Conservation (phyloP, 148 eudicot species). For the Rhododendron vialii region DNA sequence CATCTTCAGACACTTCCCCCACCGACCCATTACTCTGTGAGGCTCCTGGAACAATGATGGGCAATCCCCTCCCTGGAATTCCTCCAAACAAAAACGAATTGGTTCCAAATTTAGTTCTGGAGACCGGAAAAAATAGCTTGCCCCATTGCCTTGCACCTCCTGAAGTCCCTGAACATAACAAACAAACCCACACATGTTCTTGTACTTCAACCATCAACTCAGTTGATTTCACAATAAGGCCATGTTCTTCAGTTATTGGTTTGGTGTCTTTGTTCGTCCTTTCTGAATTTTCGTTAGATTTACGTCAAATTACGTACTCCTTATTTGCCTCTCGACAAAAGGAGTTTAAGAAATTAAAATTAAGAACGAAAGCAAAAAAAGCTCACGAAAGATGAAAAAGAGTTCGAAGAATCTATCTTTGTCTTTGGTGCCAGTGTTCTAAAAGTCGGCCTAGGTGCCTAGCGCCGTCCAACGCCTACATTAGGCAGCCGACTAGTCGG, state of each 20-base stretch:
- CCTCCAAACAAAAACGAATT: conserved; percentile 22
- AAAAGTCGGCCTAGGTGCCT: not conserved
- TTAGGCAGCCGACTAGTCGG: too few species aligned
- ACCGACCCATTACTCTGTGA: conserved; percentile 29
- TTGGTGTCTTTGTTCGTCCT: not conserved
- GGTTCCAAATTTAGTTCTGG: conserved; percentile 17
- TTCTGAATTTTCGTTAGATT: not conserved
- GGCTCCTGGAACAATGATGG: conserved; percentile 22
- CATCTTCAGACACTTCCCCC: conserved; percentile 29
- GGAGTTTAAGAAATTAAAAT: not conserved
- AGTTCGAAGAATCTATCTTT: too few species aligned
- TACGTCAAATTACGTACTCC: not conserved
- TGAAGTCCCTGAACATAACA: conserved; percentile 6
- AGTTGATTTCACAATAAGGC: not conserved
- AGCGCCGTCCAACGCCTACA: too few species aligned
- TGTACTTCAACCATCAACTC: not conserved
- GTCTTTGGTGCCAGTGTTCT: not conserved
- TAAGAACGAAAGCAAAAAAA: not conserved
- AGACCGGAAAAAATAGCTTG: conserved; percentile 22
- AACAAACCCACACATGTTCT: not conserved
- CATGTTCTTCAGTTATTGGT: not conserved
- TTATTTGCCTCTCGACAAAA: too few species aligned
- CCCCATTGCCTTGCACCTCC: conserved; percentile 28
- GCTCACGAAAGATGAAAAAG: not conserved
- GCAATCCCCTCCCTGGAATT: conserved; percentile 26